Conservation (phyloP, 2,329 filamentous ascomycete species). For the Aspergillus aculeatus region DNA sequence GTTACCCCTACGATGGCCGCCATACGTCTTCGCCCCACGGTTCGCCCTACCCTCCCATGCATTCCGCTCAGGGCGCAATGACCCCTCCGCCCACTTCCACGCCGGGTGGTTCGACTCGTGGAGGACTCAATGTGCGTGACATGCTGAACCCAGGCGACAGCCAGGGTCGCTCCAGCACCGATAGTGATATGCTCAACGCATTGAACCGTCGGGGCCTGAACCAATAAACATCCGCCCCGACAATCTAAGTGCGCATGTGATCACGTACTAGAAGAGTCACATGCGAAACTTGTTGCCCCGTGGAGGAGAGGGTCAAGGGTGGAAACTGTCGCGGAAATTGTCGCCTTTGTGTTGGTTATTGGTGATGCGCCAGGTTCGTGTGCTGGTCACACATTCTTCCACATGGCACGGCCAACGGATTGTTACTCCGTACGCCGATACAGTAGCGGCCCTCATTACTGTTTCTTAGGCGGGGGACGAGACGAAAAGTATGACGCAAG, state of each 20-base stretch:
- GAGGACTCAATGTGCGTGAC: slow-evolving; percentile 49
- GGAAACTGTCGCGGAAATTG: background rate
- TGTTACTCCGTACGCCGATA: background rate
- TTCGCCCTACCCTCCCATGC: slow-evolving; percentile 40
- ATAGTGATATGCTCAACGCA: slow-evolving; percentile 52
- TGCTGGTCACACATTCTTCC: slow-evolving; percentile 24
- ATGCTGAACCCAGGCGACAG: slow-evolving; percentile 47
- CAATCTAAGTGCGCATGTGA: background rate
- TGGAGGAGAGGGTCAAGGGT: background rate
- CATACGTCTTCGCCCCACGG: slow-evolving; percentile 45
- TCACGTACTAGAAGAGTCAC: background rate
- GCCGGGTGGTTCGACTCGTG: slow-evolving; percentile 35
- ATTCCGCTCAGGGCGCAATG: slow-evolving; percentile 29
- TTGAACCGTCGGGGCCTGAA: slow-evolving; percentile 43
- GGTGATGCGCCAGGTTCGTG: slow-evolving; percentile 20
- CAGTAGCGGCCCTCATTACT: background rate
- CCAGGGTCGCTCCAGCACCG: slow-evolving; percentile 44
- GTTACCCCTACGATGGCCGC: slow-evolving; percentile 43
- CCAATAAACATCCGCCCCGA: slow-evolving; percentile 20
- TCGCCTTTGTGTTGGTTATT: slow-evolving; percentile 3
- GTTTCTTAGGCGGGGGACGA: background rate
- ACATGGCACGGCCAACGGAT: slow-evolving; percentile 3
- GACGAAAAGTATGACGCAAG: background rate
- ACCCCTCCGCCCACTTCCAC: slow-evolving; percentile 34
- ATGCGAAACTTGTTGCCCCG: background rate